phyloP scores from a whole-genome alignment of 2,329 filamentous ascomycete genomes.

The Massarina eburnea region DNA sequence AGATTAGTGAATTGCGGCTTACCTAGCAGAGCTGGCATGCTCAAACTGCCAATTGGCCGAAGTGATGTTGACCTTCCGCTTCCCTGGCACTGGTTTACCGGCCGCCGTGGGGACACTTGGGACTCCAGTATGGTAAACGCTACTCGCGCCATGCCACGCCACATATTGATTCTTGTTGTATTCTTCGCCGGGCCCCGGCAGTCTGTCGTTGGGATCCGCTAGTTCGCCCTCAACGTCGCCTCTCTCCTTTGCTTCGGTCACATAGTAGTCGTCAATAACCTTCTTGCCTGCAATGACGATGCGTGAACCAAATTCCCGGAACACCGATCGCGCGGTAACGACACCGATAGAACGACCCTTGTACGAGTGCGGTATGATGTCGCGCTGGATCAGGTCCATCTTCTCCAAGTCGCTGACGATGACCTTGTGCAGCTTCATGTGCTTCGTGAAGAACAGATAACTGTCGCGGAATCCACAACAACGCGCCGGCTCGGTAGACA shows the following conservation, averaged over 20 bases:
- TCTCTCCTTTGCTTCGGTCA: conserved; percentile 70
- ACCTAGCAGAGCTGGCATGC: conserved; percentile 90
- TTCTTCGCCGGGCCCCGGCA: conserved; percentile 73
- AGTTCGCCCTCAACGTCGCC: conserved; percentile 86
- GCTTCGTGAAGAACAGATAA: conserved; percentile 98
- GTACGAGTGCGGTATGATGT: conserved; percentile 97
- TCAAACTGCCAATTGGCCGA: conserved; percentile 96
- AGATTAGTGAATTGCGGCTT: conserved; percentile 30
- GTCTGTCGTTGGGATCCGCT: conserved; percentile 83
- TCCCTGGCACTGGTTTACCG: conserved; percentile 73
- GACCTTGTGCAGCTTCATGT: conserved; percentile 94
- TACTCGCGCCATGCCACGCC: conserved; percentile 95
- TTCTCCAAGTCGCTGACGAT: conserved; percentile 98
- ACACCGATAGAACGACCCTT: conserved; percentile 97
- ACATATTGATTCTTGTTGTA: conserved; percentile 99
- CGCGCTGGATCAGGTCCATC: conserved; percentile 89
- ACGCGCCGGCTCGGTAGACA: conserved; percentile 94
- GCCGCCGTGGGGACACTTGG: conserved; percentile 74
- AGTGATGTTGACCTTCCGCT: conserved; percentile 83
- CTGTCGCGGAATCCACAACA: conserved; percentile 97
- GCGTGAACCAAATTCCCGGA: conserved; percentile 90
- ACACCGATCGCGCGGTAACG: conserved; percentile 93
- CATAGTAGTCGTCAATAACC: conserved; percentile 88
- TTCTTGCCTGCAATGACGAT: conserved; percentile 90
- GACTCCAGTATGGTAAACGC: conserved; percentile 84